These are phyloP conservation scores for Castanopsis chinensis DNA, from an alignment of 306 rosid species.

Conservation along the genomic window DNA sequence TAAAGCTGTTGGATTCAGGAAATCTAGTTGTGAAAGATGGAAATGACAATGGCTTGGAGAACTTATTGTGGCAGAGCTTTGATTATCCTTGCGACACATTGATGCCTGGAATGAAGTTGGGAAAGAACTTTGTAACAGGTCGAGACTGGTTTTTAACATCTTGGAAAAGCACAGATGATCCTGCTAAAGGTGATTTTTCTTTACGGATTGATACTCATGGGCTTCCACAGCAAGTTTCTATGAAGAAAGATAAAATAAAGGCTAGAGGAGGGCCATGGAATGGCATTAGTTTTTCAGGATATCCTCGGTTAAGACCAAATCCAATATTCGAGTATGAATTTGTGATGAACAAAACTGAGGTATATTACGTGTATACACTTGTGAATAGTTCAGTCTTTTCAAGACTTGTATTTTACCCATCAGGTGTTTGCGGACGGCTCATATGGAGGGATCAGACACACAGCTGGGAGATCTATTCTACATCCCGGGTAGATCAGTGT, in stretches of 20 bases:
- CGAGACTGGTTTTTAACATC: constrained; percentile 22
- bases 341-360: constrained; percentile 12
- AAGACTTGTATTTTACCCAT: background rate
- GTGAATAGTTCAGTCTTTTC: constrained; percentile 5
- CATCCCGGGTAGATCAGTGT: constrained; percentile 14
- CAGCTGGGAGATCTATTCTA: constrained; percentile 6
- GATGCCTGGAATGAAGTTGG: constrained; percentile 48
- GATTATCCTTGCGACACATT: constrained; percentile 54
- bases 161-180: constrained; percentile 45
- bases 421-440: constrained; percentile 12
- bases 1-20: constrained; percentile 29
- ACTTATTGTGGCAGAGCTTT: constrained; percentile 43
- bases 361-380: background rate
- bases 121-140: constrained; percentile 32
- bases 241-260: background rate
- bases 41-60: background rate
- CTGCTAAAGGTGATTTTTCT: constrained; percentile 33
- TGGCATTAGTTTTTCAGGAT: constrained; percentile 10
- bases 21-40: constrained; percentile 36
- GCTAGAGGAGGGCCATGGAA: constrained; percentile 23
- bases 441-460: constrained; percentile 13
- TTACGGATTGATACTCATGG: background rate
- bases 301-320: background rate
- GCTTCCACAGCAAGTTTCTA: background rate
- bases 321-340: constrained; percentile 9